Evolutionary conservation across 306 rosid genomes (phyloP).

Genomic region (Geum urbanum): DNA sequence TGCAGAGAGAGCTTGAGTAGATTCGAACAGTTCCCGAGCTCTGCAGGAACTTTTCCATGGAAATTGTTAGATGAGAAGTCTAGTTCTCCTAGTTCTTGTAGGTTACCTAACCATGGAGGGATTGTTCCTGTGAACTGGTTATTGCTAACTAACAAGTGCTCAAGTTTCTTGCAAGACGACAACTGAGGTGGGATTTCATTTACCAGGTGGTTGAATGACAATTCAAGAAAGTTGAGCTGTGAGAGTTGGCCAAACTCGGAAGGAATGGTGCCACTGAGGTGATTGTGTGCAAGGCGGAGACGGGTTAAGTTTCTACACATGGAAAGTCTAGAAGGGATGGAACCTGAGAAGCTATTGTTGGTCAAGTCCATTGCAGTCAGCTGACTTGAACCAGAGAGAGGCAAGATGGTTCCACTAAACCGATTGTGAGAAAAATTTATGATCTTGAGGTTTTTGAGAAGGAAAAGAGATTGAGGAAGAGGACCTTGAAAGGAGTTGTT

Average conservation of each 20-base stretch:
- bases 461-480: conserved; percentile 61
- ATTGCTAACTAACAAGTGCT: conserved; percentile 64
- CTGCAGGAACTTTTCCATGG: conserved; percentile 59
- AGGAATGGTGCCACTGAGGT: conserved; percentile 60
- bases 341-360: conserved; percentile 88
- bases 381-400: conserved; percentile 65
- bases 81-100: conserved; percentile 73
- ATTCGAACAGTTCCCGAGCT: conserved; percentile 67
- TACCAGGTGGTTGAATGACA: conserved; percentile 66
- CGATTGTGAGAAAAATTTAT: conserved; percentile 80
- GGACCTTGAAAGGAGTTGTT: conserved; percentile 92
- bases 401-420: conserved; percentile 67
- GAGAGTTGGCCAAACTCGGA: conserved; percentile 48
- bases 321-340: conserved; percentile 61
- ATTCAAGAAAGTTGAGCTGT: conserved; percentile 75
- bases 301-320: conserved; percentile 61
- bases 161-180: conserved; percentile 52
- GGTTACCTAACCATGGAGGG: conserved; percentile 62
- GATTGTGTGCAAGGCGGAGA: conserved; percentile 72
- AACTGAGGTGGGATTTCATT: conserved; percentile 53
- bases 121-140: conserved; percentile 55
- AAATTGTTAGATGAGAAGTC: conserved; percentile 76
- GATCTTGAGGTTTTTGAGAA: conserved; percentile 70
- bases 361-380: conserved; percentile 73
- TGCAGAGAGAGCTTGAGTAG: conserved; percentile 74